These are phyloP conservation scores for Prinsepia uniflora DNA, from an alignment of 306 rosid species.

Conservation along the genomic window DNA sequence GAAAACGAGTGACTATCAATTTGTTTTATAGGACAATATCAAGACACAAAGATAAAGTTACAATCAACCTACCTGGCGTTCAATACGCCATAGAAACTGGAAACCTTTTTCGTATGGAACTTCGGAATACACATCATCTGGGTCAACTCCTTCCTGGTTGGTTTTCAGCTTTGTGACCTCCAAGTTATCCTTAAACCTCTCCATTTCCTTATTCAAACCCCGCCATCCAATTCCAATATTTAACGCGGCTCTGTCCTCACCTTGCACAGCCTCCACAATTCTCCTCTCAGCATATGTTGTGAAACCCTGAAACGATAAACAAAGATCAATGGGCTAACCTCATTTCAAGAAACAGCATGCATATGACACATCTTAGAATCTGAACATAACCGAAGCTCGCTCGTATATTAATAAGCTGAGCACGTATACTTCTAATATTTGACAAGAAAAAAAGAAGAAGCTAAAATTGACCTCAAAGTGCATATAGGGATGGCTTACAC, in stretches of 20 bases:
- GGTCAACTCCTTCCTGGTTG: constrained; percentile 84
- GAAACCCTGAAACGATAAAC: constrained; percentile 57
- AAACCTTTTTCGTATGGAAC: constrained; percentile 96
- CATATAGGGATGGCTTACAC: background rate
- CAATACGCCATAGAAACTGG: constrained; percentile 91
- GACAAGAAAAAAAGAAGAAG: background rate
- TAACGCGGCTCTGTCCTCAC: constrained; percentile 67
- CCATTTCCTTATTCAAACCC: constrained; percentile 62
- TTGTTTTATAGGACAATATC: background rate
- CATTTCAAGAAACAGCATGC: constrained; percentile 1
- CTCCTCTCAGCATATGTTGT: constrained; percentile 92
- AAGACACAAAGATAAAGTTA: background rate
- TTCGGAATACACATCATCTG: constrained; percentile 77
- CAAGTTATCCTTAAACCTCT: constrained; percentile 86
- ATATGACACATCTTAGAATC: background rate
- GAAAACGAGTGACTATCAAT: background rate
- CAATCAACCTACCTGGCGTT: constrained; percentile 57
- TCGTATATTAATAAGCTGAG: background rate
- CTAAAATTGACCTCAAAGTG: background rate
- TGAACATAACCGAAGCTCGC: background rate
- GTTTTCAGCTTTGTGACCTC: constrained; percentile 83
- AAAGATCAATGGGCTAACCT: constrained; percentile 9
- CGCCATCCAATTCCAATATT: constrained; percentile 89
- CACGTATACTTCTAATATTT: too few species aligned
- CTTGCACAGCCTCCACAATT: constrained; percentile 92